Base-by-base conservation (phyloP, 2,329 filamentous ascomycete genomes). In the Diaporthe eres region DNA sequence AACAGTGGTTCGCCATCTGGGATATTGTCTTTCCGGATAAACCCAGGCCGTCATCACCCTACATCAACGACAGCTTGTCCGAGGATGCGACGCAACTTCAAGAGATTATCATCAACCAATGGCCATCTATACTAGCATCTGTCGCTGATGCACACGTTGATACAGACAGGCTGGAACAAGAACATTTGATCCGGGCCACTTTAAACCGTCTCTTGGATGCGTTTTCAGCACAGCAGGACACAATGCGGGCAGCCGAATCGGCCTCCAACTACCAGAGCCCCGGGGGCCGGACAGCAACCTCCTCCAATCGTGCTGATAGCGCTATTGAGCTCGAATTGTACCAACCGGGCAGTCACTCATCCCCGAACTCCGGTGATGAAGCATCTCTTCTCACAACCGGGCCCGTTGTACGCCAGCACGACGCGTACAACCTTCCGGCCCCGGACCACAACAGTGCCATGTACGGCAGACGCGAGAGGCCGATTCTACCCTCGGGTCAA, bases 1-100 rank as follows among this genome's bases (percentile, higher is more conserved):
- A 63, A 1, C 39, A 31, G 37, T 63, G 60, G 60, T 63, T 63
- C 13, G n/a, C 39, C 39, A 31, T 63, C 25, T 63, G 60, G 60
- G 60, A 63, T 3, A 44, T 63, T 12, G 39, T 44, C 0, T 63
- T 44, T 44, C 60, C 60, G 1, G 39, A 31, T 8, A 1, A 44
- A 4, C 60, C 39, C 4, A 63, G 25, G 10, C 60, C 60, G 1
- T 63, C 39, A 3, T 63, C 60, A 47, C 39, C 60, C 3, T 63
- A 44, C 15, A 44, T 63, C 7, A 7, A 47, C 15, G 39, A 63
- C n/a, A 28, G n/a, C n/a, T 63, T 63, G 60, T 4, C 60, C 0
- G 60, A 63, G 22, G 60, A 63, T 4, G 39, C 60, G 4, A 44
- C n/a, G 13, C 60, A 44, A 44, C 60, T 63, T 12, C n/a, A 19